Evolutionary conservation across 2,329 filamentous ascomycete species (phyloP).

Genomic region (Ciborinia camelliae): DNA sequence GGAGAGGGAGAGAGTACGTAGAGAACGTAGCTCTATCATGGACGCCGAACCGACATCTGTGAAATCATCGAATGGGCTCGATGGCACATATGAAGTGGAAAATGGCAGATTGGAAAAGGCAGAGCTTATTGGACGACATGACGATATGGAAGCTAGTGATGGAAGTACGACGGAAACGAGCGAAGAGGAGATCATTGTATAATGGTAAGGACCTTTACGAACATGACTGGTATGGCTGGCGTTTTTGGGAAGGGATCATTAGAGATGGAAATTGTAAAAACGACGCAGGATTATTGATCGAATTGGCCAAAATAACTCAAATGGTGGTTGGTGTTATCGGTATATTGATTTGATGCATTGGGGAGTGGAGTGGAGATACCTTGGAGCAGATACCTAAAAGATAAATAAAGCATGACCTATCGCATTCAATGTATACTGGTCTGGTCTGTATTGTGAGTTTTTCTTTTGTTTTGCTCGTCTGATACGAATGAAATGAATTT

Average conservation of each 20-base stretch:
- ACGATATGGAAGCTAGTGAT: constrained; percentile 1
- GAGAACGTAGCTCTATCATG: constrained; percentile 12
- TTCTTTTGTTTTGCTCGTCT: too few species aligned
- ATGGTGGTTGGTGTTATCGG: neutral
- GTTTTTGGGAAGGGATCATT: neutral
- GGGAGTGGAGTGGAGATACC: neutral
- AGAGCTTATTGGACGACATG: neutral
- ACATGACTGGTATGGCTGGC: constrained; percentile 12
- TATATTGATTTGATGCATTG: neutral
- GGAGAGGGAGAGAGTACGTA: constrained; percentile 24
- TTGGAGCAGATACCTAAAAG: constrained; percentile 8
- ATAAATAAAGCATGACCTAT: constrained; percentile 1
- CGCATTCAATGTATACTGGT: neutral
- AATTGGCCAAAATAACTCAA: neutral
- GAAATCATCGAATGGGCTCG: neutral
- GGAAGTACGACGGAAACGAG: constrained; percentile 24
- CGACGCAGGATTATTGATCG: neutral
- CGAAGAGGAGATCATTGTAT: constrained; percentile 26
- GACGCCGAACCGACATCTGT: neutral
- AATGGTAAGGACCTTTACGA: neutral
- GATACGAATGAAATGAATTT: neutral
- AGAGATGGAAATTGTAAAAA: constrained; percentile 12
- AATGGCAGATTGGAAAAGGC: neutral
- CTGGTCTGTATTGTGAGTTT: too few species aligned
- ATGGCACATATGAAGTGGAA: neutral